These are phyloP conservation scores for Coix lacrymajobi DNA, from an alignment of 176 grass and related monocot genomes.

Conservation along the genomic window DNA sequence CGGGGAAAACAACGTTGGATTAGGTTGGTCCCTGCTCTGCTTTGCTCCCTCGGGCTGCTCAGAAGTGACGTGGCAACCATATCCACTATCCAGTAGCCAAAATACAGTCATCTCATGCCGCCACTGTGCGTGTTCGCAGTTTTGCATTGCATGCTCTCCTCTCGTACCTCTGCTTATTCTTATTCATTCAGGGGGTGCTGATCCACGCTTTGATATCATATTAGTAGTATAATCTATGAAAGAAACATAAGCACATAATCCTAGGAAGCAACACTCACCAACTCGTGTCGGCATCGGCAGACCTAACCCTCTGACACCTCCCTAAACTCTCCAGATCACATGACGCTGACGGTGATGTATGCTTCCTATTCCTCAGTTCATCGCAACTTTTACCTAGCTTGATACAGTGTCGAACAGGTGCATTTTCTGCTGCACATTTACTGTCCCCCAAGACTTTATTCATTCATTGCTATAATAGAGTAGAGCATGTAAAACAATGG, in stretches of 20 bases:
- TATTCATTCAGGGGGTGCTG: not conserved
- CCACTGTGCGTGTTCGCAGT: not conserved
- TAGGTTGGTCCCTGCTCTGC: not conserved
- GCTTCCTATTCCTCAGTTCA: slow-evolving; percentile 5
- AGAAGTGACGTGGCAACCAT: slow-evolving; percentile 18
- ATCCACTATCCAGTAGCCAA: slow-evolving; percentile 13
- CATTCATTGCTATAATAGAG: not conserved
- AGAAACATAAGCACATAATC: not conserved
- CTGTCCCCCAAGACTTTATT: not conserved
- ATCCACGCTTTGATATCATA: not conserved
- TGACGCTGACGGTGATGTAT: not conserved
- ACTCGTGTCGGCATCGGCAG: slow-evolving; percentile 34
- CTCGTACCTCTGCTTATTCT: not conserved
- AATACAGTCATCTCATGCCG: not conserved
- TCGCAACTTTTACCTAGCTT: not conserved
- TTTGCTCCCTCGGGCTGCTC: not conserved
- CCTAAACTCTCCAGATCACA: not conserved
- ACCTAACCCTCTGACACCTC: slow-evolving; percentile 22
- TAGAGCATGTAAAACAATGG: not conserved
- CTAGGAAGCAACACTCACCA: not conserved
- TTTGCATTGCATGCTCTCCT: not conserved
- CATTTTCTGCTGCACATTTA: not conserved
- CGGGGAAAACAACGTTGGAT: not conserved
- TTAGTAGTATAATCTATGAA: not conserved
- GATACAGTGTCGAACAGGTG: not conserved